Evolutionary conservation across 1,139 yeast species (phyloP), one percentile per base, ranked within the genome.

Genomic region (Yamadazyma spencermartinsiae): DNA sequence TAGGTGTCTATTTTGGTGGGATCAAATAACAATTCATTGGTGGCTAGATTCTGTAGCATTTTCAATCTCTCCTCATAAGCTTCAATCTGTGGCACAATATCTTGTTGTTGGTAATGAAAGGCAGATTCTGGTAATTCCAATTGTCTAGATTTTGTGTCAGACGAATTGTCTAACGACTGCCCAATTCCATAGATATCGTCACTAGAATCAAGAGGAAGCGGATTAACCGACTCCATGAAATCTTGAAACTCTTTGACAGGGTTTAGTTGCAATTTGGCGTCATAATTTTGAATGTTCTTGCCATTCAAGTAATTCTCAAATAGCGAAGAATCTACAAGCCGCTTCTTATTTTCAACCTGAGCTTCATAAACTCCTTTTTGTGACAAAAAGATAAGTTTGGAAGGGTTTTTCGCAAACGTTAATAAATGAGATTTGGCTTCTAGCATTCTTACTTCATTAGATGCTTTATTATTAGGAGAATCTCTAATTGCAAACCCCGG

Each of bases 391-490:
- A 74, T 51, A 12, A 76, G 45, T 37, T 65, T 63, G 21, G 49
- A 45, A 1, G 82, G 82, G 4, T 65, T 52, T 2, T 74, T 72
- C 1, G 76, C 74, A 37, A 51, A 50, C 2, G 75, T 56, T 39
- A 72, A 63, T 31, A 76, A 51, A 48, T 63, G 66, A 1, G 79
- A 63, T 50, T 71, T 73, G 0, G 79, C 64, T 52, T 60, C 63
- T 42, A 54, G 51, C 50, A 55, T 56, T 38, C 65, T 45, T 10
- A 53, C 55, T 33, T 52, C 62, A 40, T 58, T 58, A 27, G 52
- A 45, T 4, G 61, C 61, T 42, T 55, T 52, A 37, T 56, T 57
- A 16, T 53, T 45, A 3, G 61, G 63, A 17, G 59, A 50, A 31
- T 42, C 44, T 36, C 45, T 54, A 19, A 58, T 49, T 5, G 57